These are phyloP conservation scores for Cercospora beticola DNA, from an alignment of 2,329 filamentous ascomycete species.

Conservation along the genomic window DNA sequence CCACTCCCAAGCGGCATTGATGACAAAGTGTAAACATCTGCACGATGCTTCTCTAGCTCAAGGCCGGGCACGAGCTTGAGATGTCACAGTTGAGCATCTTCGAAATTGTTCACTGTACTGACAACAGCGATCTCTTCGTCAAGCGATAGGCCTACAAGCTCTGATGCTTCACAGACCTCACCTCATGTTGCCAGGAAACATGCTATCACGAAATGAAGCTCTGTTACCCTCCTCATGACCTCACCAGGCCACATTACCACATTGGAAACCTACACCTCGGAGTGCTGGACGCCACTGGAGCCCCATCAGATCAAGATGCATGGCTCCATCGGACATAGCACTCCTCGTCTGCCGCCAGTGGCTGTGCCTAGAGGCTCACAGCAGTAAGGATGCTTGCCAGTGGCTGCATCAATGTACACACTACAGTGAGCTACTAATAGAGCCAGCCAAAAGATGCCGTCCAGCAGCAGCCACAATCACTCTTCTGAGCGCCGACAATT, in stretches of 20 bases:
- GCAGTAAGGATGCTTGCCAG: background rate
- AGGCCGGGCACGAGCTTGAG: background rate
- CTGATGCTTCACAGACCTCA: background rate
- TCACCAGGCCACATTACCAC: background rate
- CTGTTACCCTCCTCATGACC: background rate
- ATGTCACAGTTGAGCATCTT: background rate
- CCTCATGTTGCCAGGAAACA: background rate
- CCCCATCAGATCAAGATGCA: background rate
- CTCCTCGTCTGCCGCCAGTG: background rate
- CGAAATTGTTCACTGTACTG: background rate
- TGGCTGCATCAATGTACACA: background rate
- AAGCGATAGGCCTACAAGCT: background rate
- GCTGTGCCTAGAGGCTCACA: background rate
- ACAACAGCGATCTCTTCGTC: background rate
- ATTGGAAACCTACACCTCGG: background rate
- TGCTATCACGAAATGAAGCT: background rate
- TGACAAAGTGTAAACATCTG: background rate
- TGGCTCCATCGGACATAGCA: background rate
- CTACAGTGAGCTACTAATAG: background rate
- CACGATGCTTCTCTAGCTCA: background rate
- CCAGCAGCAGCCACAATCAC: background rate
- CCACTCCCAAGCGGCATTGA: background rate
- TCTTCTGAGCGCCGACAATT: background rate
- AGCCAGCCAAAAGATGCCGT: background rate
- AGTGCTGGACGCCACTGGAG: background rate